Conservation (phyloP, 225 moss, liverwort and hornwort species). For the Bryum argenteum region DNA sequence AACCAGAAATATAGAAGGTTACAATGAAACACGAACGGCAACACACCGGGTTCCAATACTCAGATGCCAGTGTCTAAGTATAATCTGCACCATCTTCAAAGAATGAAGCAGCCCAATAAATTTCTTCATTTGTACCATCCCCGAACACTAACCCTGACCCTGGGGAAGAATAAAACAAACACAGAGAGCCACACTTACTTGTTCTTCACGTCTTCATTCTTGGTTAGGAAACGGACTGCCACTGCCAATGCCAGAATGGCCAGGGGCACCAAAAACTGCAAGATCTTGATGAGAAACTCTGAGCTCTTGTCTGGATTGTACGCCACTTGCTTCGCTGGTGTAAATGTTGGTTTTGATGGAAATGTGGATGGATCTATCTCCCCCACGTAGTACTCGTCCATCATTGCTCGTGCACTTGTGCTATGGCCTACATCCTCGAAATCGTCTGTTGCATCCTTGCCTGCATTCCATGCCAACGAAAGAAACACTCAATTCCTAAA, state of each 20-base stretch:
- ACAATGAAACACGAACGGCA: no score
- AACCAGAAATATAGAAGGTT: no score
- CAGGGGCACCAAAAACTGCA: conserved; percentile 91
- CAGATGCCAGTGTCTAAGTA: no score
- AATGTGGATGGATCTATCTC: conserved; percentile 65
- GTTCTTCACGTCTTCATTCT: conserved; percentile 57
- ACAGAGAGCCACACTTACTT: conserved; percentile 13
- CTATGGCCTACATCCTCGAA: conserved; percentile 98
- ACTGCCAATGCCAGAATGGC: conserved; percentile 88
- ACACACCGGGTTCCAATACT: no score
- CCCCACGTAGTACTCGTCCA: conserved; percentile 76
- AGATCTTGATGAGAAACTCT: conserved; percentile 84
- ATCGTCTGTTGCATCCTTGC: conserved; percentile 96
- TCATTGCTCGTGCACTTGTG: conserved; percentile 86
- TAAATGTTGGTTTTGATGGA: conserved; percentile 70
- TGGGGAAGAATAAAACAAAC: no score
- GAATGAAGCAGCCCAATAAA: no score
- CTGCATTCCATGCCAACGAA: conserved; percentile 34
- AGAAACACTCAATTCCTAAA: neutral
- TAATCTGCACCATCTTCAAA: no score
- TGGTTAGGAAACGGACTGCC: conserved; percentile 84
- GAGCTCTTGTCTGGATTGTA: conserved; percentile 92
- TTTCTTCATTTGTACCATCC: no score
- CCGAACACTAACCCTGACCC: no score
- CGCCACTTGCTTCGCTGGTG: conserved; percentile 62